Evolutionary conservation across 129 eudicot species (phyloP), one percentile per base, ranked within the genome.

Genomic region (Tagetes patula): DNA sequence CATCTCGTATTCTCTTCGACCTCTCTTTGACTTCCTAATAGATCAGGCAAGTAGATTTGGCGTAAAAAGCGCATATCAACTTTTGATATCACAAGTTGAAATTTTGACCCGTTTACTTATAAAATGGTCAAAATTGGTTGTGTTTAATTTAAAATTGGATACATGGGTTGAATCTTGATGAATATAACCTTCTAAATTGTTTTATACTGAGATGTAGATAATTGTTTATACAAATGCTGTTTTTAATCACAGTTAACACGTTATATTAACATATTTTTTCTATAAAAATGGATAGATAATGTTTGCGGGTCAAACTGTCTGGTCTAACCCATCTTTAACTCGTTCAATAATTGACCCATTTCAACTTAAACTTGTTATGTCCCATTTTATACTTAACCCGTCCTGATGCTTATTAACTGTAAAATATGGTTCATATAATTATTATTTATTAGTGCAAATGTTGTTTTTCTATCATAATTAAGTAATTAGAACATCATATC

Each of bases 21-120:
- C 78, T 80, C 88, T 77, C 72, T 83, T 92, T 47, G 91, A 85
- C 79, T 92, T 92, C 80, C 7, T 75, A 34, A 87, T 85, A 84
- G 98, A 92, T 77, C 98, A 92, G 98, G 98, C 85, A 87, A 92
- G 86, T 77, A 65, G 45, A 12, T 42, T 47, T 27, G 30, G n/a
- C 77, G 11, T 65, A 58, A 14, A 36, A 54, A 8, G 10, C 1
- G 27, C 33, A 46, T 53, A 41, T 36, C 39, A 20, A 27, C 47
- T 32, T 68, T 8, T 20, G 38, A n/a, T 13, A 10, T 27, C 43
- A 58, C 6, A 27, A 1, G 65, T 41, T 30, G 39, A 8, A 5
- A 10, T 73, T 6, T 36, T 36, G 36, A 53, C 64, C 27, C 5
- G 8, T 52, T 59, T 54, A 69, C 45, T 52, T 50, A 34, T 49